phyloP scores from a whole-genome alignment of 2,329 filamentous ascomycete genomes.

The Apiospora marii region DNA sequence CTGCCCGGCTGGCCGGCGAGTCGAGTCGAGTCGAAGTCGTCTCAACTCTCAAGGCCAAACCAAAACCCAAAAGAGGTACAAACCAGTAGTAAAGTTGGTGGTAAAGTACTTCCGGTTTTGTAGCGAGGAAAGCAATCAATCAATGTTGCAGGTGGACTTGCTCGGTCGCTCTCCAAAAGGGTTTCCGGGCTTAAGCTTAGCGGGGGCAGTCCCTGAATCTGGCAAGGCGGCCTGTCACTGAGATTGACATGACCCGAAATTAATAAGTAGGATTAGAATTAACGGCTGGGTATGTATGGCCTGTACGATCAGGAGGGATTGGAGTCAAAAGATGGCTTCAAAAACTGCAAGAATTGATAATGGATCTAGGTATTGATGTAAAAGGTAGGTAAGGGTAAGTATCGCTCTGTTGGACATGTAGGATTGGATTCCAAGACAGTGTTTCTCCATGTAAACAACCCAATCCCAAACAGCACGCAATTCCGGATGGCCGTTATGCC shows the following conservation, averaged over 20 bases:
- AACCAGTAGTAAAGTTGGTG: conserved; percentile 10
- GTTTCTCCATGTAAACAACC: conserved; percentile 6
- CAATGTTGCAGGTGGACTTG: conserved; percentile 9
- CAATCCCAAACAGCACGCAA: background rate
- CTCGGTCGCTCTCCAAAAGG: background rate
- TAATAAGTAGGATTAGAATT: background rate
- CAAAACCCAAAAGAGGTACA: conserved; percentile 16
- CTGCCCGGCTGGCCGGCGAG: conserved; percentile 14
- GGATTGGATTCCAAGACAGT: background rate
- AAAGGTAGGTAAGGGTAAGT: no score
- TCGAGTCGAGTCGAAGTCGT: conserved; percentile 18
- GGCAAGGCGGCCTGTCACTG: conserved; percentile 10
- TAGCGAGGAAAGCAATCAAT: background rate
- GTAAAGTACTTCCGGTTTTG: conserved; percentile 15
- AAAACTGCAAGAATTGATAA: background rate
- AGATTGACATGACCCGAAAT: conserved; percentile 9
- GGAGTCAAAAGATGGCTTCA: background rate
- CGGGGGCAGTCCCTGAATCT: conserved; percentile 18
- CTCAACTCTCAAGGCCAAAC: conserved; percentile 21
- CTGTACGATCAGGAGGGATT: background rate
- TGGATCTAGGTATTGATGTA: no score
- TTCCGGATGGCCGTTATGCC: conserved; percentile 4
- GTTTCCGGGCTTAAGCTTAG: background rate
- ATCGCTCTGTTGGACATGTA: background rate
- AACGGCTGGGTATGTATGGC: background rate